These are phyloP conservation scores for Parastagonospora nodorum DNA, from an alignment of 2,329 filamentous ascomycete genomes.

Conservation along the genomic window DNA sequence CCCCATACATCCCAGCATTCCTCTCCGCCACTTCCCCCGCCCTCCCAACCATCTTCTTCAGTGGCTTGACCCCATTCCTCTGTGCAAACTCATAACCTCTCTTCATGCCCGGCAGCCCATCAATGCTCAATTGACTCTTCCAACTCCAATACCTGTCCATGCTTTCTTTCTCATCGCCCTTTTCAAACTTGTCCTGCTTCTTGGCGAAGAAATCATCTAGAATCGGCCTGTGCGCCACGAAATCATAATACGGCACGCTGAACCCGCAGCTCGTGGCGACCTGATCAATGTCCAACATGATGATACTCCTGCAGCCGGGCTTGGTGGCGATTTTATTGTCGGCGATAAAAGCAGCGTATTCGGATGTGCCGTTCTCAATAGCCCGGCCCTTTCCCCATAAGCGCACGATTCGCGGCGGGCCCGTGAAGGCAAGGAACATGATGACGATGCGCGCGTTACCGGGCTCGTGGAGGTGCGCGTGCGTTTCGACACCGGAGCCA, in stretches of 20 bases:
- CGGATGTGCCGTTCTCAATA: conserved; percentile 45
- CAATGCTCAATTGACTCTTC: conserved; percentile 51
- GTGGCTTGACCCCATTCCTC: conserved; percentile 44
- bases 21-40: conserved; percentile 1
- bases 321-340: conserved; percentile 42
- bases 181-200: conserved; percentile 41
- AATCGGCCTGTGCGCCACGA: conserved; percentile 46
- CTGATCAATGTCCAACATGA: conserved; percentile 51
- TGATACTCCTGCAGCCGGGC: conserved; percentile 47
- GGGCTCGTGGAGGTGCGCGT: conserved; percentile 49
- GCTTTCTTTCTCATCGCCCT: conserved; percentile 46
- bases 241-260: conserved; percentile 52
- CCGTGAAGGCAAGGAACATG: conserved; percentile 50
- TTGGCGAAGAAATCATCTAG: conserved; percentile 51
- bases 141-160: conserved; percentile 54
- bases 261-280: conserved; percentile 52
- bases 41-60: conserved; percentile 50
- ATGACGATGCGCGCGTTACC: conserved; percentile 39
- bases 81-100: conserved; percentile 44
- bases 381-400: conserved; percentile 49
- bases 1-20: conserved; percentile 23
- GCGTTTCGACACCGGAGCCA: conserved; percentile 52
- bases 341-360: conserved; percentile 42
- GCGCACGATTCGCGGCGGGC: conserved; percentile 50
- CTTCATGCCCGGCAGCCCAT: conserved; percentile 53